phyloP scores from a whole-genome alignment of 73 alveolate species.

The Effrenium voratum region DNA sequence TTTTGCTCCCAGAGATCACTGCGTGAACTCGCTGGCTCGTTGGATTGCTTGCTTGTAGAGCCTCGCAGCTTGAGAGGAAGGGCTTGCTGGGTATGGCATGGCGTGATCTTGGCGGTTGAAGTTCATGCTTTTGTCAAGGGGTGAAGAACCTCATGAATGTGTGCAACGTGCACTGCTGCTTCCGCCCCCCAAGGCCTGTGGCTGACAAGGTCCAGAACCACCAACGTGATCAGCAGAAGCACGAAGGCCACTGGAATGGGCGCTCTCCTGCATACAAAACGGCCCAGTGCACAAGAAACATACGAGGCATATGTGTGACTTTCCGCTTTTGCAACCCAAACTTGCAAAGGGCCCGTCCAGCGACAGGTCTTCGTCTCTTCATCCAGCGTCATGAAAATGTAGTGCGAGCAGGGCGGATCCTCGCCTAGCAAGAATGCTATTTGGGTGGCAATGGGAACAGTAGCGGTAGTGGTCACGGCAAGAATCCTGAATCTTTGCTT shows the following conservation, averaged over 20 bases:
- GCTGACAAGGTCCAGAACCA: constrained; percentile 52
- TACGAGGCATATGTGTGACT: neutral
- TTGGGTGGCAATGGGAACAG: no score
- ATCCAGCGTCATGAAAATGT: constrained; percentile 79
- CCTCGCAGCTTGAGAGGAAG: no score
- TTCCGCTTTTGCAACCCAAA: neutral
- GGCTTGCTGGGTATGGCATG: no score
- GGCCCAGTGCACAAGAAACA: neutral
- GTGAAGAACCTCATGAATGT: no score
- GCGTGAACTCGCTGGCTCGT: constrained; percentile 73
- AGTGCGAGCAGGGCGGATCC: constrained; percentile 52
- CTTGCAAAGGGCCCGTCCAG: constrained; percentile 18
- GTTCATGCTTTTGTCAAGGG: no score
- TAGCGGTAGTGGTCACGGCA: no score
- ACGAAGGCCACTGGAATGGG: constrained; percentile 79
- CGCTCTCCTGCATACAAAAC: constrained; percentile 29
- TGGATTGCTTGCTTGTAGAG: constrained; percentile 88
- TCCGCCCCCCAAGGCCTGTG: constrained; percentile 13
- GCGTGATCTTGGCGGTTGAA: no score
- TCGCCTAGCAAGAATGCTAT: constrained; percentile 10
- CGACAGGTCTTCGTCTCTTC: constrained; percentile 82
- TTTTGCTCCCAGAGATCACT: constrained; percentile 2
- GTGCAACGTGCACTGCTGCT: neutral
- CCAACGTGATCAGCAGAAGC: constrained; percentile 28
- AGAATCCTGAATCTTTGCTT: no score